A percentile compares a stretch with the other conserved stretches of the same genome.
These are phyloP conservation scores for Ustilago cynodontis DNA, from an alignment of 1,284 basidiomycete species.

Conservation along the genomic window DNA sequence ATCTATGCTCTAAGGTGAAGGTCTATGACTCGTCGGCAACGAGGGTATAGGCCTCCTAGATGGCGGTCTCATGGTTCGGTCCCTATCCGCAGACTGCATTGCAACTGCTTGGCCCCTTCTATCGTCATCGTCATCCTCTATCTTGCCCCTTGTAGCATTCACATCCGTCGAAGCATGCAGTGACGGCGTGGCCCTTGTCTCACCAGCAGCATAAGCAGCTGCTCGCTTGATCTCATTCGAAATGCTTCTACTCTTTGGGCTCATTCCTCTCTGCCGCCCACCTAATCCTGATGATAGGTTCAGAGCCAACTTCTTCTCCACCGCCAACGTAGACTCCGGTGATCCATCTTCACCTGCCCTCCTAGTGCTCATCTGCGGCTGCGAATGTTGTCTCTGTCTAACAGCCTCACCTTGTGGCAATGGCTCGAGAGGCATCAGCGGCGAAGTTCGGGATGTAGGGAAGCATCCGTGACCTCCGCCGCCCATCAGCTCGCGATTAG, in stretches of 20 bases:
- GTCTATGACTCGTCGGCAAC: constrained; percentile 30
- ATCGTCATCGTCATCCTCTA: constrained; percentile 20
- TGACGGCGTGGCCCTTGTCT: constrained; percentile 6
- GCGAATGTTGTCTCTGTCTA: constrained; percentile 38
- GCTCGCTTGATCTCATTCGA: constrained; percentile 42
- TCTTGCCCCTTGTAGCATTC: constrained; percentile 2
- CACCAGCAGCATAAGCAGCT: constrained; percentile 20
- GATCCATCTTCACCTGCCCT: not conserved
- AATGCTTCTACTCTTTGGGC: constrained; percentile 33
- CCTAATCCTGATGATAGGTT: not conserved
- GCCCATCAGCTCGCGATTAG: constrained; percentile 37
- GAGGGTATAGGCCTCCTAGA: constrained; percentile 45
- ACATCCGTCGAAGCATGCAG: constrained; percentile 34
- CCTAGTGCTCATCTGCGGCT: constrained; percentile 29
- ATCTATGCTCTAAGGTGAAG: constrained; percentile 17
- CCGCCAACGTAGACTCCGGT: constrained; percentile 12
- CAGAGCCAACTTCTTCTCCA: constrained; percentile 14
- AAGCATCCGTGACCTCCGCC: constrained; percentile 7
- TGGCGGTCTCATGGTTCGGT: constrained; percentile 44
- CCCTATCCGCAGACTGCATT: constrained; percentile 17
- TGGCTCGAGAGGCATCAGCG: constrained; percentile 34
- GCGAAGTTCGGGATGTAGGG: constrained; percentile 24
- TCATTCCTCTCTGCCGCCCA: constrained; percentile 25
- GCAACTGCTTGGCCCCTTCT: not conserved
- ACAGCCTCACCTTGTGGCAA: constrained; percentile 24